These are phyloP conservation scores for Melocanna baccifera DNA, from an alignment of 176 grass and related monocot species.

Conservation along the genomic window DNA sequence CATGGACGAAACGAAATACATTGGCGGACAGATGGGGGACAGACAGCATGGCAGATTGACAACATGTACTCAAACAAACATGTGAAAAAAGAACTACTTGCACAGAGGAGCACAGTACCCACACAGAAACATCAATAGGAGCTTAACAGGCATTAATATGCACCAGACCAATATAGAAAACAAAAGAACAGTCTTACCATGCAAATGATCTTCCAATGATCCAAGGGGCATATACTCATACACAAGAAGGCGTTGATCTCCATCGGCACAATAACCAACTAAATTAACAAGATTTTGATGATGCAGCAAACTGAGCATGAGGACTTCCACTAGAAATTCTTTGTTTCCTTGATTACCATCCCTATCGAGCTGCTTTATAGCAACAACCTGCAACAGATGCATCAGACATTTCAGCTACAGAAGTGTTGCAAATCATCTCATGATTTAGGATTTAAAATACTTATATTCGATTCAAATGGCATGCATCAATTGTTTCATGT, in stretches of 20 bases:
- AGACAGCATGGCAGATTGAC: conserved; percentile 35
- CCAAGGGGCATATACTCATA: conserved; percentile 81
- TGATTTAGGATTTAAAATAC: background rate
- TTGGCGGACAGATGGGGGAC: background rate
- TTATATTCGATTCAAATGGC: background rate
- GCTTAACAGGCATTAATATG: conserved; percentile 11
- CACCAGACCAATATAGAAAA: conserved; percentile 13
- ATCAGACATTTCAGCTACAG: conserved; percentile 18
- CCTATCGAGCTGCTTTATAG: conserved; percentile 73
- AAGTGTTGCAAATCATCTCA: background rate
- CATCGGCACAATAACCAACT: conserved; percentile 76
- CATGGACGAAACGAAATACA: conserved; percentile 30
- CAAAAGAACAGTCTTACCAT: conserved; percentile 46
- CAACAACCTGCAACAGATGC: conserved; percentile 51
- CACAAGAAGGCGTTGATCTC: conserved; percentile 76
- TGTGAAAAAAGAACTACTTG: conserved; percentile 36
- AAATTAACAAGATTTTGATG: conserved; percentile 73
- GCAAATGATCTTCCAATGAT: conserved; percentile 82
- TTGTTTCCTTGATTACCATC: conserved; percentile 77
- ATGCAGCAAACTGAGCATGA: conserved; percentile 77
- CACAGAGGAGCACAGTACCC: conserved; percentile 16
- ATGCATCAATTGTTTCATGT: conserved; percentile 17
- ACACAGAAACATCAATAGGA: conserved; percentile 11
- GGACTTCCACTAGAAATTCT: conserved; percentile 80
- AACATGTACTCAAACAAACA: conserved; percentile 35